Conservation (phyloP, 257 asterid genomes). For the Solanum paucissectum region DNA sequence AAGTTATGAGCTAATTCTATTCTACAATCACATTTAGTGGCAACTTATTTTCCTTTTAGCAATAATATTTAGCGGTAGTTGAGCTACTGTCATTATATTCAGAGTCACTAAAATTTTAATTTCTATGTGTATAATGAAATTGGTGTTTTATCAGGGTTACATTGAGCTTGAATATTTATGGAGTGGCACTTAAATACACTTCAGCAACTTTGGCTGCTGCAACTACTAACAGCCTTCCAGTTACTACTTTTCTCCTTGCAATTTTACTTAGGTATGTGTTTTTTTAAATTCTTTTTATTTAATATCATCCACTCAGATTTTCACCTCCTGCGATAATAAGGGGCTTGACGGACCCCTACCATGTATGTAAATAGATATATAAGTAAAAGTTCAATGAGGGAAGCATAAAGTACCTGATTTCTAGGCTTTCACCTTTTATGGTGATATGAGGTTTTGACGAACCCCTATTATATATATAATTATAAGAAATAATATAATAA, state of each 20-base stretch:
- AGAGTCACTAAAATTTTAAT: no score
- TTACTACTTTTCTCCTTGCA: constrained; percentile 76
- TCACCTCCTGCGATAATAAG: neutral
- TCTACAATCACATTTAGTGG: neutral
- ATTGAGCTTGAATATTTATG: constrained; percentile 55
- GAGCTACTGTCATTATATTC: no score
- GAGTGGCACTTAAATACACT: constrained; percentile 63
- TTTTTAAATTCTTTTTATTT: neutral
- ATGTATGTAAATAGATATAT: no score
- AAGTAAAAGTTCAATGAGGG: no score
- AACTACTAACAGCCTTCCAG: constrained; percentile 72
- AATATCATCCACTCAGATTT: neutral
- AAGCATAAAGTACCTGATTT: no score
- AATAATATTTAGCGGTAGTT: no score
- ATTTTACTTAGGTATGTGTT: constrained; percentile 37
- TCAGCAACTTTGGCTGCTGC: constrained; percentile 92
- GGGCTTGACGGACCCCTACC: neutral
- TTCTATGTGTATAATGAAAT: neutral
- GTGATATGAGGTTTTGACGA: no score
- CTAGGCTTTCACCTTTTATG: no score
- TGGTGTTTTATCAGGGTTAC: constrained; percentile 46
- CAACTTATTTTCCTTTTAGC: no score
- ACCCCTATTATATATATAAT: no score
- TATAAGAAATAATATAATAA: no score
- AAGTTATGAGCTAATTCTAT: neutral